phyloP scores from a whole-genome alignment of 306 rosid genomes.

The Castanospermum australe region DNA sequence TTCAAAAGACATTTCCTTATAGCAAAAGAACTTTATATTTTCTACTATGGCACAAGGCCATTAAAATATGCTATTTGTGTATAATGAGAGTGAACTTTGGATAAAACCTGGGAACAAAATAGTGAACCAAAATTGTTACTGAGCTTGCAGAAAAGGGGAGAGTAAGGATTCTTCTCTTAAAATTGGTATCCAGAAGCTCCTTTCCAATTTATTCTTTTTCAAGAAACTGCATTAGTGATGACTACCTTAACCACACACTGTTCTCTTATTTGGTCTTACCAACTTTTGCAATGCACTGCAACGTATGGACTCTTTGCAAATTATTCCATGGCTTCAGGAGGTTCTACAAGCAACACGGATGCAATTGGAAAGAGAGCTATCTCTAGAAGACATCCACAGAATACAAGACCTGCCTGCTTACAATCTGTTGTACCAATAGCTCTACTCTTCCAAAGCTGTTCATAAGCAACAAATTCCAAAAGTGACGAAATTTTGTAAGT shows the following conservation, averaged over 20 bases:
- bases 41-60: neutral
- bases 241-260: neutral
- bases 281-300: neutral
- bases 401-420: conserved; percentile 87
- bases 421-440: conserved; percentile 69
- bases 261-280: neutral
- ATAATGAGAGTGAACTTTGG: neutral
- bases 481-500: conserved; percentile 30
- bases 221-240: neutral
- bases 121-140: neutral
- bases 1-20: neutral
- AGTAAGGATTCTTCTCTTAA: neutral
- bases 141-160: neutral
- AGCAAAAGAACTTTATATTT: neutral
- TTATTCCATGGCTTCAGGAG: conserved; percentile 56
- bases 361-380: conserved; percentile 88
- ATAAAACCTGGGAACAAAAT: neutral
- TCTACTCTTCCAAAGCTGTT: conserved; percentile 10
- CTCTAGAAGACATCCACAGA: conserved; percentile 71
- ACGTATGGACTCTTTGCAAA: conserved; percentile 6
- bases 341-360: conserved; percentile 74
- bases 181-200: neutral
- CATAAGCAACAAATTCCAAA: conserved; percentile 20
- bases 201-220: neutral
- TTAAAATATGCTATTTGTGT: neutral